Percentiles rank a stretch among this genome's conserved stretches.
phyloP scores from a whole-genome alignment of 2,329 filamentous ascomycete genomes.

The Cladosporium velox region DNA sequence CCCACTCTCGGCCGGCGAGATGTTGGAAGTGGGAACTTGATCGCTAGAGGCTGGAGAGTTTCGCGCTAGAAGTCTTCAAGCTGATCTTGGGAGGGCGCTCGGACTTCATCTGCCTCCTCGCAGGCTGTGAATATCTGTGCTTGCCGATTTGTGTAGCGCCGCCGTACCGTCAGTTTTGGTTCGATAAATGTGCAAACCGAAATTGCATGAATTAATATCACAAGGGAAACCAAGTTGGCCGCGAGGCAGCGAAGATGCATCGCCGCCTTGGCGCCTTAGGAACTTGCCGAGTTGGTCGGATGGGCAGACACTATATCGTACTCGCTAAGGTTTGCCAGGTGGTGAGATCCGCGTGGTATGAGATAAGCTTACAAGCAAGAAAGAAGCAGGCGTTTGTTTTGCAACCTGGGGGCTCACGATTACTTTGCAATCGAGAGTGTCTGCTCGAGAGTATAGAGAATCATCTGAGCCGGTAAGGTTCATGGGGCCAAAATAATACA shows the following conservation, averaged over 20 bases:
- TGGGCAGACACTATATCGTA: neutral
- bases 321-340: neutral
- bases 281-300: neutral
- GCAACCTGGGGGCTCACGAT: neutral
- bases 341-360: neutral
- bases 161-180: neutral
- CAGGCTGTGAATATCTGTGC: neutral
- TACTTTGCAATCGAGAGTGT: neutral
- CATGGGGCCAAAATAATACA: neutral
- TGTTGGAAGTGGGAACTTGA: constrained; percentile 11
- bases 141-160: neutral
- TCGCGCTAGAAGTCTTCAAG: constrained; percentile 9
- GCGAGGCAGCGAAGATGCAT: neutral
- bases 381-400: neutral
- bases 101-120: neutral
- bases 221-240: neutral
- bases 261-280: neutral
- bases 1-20: neutral
- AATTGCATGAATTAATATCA: neutral
- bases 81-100: constrained; percentile 8
- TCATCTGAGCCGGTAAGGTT: neutral
- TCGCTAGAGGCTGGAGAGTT: constrained; percentile 2
- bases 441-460: neutral
- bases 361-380: neutral
- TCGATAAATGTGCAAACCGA: neutral